Base-by-base conservation (phyloP, 2,329 filamentous ascomycete genomes). In the Chrysoporthe deuterocubensis region DNA sequence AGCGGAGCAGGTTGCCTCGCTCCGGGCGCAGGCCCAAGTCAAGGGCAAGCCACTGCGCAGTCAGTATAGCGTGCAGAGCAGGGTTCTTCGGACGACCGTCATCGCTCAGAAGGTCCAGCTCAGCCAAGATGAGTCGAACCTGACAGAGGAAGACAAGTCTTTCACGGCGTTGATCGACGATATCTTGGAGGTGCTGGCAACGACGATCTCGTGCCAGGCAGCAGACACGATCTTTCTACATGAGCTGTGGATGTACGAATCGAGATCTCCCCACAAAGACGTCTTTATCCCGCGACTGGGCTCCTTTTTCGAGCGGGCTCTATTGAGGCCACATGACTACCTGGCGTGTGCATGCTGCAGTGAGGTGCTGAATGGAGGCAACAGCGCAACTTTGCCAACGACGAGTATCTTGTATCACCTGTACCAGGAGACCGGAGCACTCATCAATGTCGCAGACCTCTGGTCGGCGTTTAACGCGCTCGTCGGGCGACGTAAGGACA, bases 101-200 rank as follows among this genome's bases (percentile, higher is more conserved):
- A 88, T 95, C 62, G 92, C 92, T 18, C 92, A 95, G 75, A 92
- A 92, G 75, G 92, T 96, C 21, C 90, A 94, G 74, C 83, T 96
- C 52, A 93, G 90, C 78, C 91, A 89, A 71, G 90, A 94, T 75
- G 89, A 90, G 71, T 89, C 91, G 1, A 83, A 86, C 3, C 83
- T 95, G 40, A 92, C 90, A 0, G 85, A 89, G 57, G 84, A 90
- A 71, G 92, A 95, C 78, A 88, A 87, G 71, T 84, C 85, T 5
- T 93, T 93, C 75, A 93, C 92, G 18, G 80, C 82, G 34, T 78
- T 92, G 13, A 83, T 94, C 4, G 87, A 91, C 71, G 76, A 77
- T 1, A 80, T 90, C 32, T 81, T 85, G 13, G 79, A 83, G 18
- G 73, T 83, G 4, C 76, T 92, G 5, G 78, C 82, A 4, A 73